A percentile compares a stretch with the other conserved stretches of the same genome.
phyloP scores from a whole-genome alignment of 441 rosid genomes.

The Aleurites moluccanus region DNA sequence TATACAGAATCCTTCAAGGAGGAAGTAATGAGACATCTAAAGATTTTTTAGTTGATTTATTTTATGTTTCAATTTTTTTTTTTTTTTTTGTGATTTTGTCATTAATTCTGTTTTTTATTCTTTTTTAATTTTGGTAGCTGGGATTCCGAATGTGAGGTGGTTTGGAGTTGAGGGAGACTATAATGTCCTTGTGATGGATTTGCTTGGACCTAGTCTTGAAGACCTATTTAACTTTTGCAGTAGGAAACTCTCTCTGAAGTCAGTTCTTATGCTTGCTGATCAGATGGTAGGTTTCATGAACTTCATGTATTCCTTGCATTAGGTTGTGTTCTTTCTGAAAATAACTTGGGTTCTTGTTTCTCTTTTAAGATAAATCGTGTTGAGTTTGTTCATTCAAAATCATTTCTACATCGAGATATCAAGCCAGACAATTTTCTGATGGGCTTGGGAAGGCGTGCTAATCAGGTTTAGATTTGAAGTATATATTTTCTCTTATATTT shows the following conservation, averaged over 20 bases:
- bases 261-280: constrained; percentile 97
- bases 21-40: constrained; percentile 64
- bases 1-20: constrained; percentile 93
- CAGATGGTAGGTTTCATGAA: constrained; percentile 64
- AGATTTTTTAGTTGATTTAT: not conserved
- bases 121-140: constrained; percentile 52
- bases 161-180: constrained; percentile 95
- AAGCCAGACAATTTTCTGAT: constrained; percentile 96
- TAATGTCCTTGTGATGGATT: constrained; percentile 95
- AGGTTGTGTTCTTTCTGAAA: constrained; percentile 16
- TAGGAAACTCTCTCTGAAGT: constrained; percentile 86
- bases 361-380: constrained; percentile 77
- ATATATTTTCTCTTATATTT: not conserved
- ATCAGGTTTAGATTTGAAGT: constrained; percentile 58
- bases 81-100: constrained; percentile 8
- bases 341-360: constrained; percentile 7
- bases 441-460: constrained; percentile 98
- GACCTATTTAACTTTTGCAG: constrained; percentile 96
- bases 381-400: constrained; percentile 82
- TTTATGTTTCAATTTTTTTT: not conserved
- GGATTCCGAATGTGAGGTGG: constrained; percentile 94
- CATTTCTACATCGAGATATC: constrained; percentile 95
- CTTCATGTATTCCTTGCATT: constrained; percentile 3
- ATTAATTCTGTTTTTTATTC: not conserved
- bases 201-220: constrained; percentile 97